Conservation (phyloP, 768 basidiomycete genomes). For the Tulasnella sp. region DNA sequence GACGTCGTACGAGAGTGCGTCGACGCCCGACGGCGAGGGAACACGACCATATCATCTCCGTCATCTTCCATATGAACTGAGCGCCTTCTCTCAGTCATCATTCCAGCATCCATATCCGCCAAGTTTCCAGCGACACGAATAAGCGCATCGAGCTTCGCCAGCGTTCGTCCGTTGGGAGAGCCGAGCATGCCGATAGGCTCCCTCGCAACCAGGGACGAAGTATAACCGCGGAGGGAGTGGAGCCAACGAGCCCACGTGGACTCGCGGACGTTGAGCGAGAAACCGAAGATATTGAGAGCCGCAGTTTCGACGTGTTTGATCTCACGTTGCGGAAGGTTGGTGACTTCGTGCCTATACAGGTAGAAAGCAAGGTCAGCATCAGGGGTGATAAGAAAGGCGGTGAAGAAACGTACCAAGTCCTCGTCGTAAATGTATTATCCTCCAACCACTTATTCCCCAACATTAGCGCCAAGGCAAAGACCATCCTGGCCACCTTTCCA, state of each 20-base stretch:
- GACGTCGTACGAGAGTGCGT: not conserved
- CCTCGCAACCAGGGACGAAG: not conserved
- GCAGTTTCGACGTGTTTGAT: constrained; percentile 8
- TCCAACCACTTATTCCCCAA: constrained; percentile 28
- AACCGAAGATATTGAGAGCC: constrained; percentile 4
- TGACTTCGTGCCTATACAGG: constrained; percentile 14
- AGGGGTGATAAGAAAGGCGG: not conserved
- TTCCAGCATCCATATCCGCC: not conserved
- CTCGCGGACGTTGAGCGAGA: not conserved
- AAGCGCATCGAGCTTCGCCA: constrained; percentile 5
- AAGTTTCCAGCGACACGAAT: not conserved
- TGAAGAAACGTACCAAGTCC: constrained; percentile 23
- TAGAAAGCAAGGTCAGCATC: not conserved
- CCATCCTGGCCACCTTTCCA: constrained; percentile 12
- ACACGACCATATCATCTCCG: not conserved
- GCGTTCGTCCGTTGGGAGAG: not conserved
- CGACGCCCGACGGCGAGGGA: not conserved
- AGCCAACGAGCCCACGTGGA: constrained; percentile 3
- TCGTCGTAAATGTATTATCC: constrained; percentile 26
- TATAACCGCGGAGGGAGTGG: not conserved
- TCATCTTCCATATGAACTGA: not conserved
- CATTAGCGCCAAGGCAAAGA: constrained; percentile 24
- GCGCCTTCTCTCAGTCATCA: not conserved
- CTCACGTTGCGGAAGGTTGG: constrained; percentile 1
- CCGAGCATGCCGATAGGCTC: constrained; percentile 6